A percentile compares a stretch with the other conserved stretches of the same genome.
Conservation (phyloP, 345 rosid species). For the Lepidium didymum region DNA sequence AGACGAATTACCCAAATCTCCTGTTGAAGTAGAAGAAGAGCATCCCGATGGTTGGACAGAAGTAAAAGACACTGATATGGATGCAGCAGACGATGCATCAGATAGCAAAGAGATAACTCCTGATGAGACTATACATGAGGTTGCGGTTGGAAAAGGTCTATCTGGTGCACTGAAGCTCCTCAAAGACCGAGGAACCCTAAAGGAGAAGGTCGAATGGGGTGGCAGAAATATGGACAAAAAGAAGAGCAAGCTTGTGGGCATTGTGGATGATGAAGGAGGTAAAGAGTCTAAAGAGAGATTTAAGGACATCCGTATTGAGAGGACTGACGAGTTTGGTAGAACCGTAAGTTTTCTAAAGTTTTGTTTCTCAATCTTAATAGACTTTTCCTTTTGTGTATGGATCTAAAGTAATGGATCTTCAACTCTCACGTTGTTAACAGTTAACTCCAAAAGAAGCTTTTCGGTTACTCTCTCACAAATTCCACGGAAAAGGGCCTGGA, state of each 20-base stretch:
- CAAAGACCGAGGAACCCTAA: slow-evolving; percentile 86
- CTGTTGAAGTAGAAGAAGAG: slow-evolving; percentile 48
- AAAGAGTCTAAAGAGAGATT: slow-evolving; percentile 35
- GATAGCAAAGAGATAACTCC: slow-evolving; percentile 58
- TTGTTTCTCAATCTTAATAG: neutral
- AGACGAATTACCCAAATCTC: slow-evolving; percentile 58
- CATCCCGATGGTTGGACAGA: slow-evolving; percentile 60
- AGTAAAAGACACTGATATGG: slow-evolving; percentile 42
- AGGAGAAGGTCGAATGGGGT: slow-evolving; percentile 90
- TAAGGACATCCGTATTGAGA: slow-evolving; percentile 75
- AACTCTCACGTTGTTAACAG: slow-evolving; percentile 33
- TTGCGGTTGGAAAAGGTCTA: slow-evolving; percentile 82
- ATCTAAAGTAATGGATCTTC: neutral
- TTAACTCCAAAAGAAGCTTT: slow-evolving; percentile 94
- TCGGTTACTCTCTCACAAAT: slow-evolving; percentile 73
- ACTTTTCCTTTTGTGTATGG: neutral
- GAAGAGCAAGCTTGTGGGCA: slow-evolving; percentile 93
- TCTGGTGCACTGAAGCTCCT: slow-evolving; percentile 80
- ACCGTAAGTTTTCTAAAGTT: slow-evolving; percentile 51
- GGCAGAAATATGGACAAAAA: slow-evolving; percentile 99
- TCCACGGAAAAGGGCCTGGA: slow-evolving; percentile 98
- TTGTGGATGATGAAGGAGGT: slow-evolving; percentile 40
- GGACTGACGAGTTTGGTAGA: slow-evolving; percentile 96
- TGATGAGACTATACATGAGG: slow-evolving; percentile 82
- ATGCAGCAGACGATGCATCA: slow-evolving; percentile 39